These are phyloP conservation scores for Tricholomella constricta DNA, from an alignment of 768 basidiomycete species.

Conservation along the genomic window DNA sequence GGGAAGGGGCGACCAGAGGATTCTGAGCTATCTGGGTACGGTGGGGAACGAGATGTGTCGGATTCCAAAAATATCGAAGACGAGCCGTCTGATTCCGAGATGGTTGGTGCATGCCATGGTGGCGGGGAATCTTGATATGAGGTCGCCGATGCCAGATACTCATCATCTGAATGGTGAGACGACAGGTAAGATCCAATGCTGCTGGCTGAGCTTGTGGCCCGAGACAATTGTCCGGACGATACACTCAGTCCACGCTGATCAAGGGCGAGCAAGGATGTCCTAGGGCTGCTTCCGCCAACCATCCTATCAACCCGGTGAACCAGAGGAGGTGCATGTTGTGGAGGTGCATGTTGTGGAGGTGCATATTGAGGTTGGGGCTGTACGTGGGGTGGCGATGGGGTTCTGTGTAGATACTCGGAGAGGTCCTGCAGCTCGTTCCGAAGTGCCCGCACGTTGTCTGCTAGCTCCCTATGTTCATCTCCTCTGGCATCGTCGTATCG, in stretches of 20 bases:
- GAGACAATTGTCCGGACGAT: conserved; percentile 33
- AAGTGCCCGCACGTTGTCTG: conserved; percentile 68
- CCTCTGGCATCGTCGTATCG: conserved; percentile 58
- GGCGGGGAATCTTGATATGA: conserved; percentile 21
- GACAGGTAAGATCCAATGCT: conserved; percentile 47
- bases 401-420: conserved; percentile 53
- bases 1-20: conserved; percentile 34
- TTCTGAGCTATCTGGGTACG: conserved; percentile 15
- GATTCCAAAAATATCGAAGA: conserved; percentile 11
- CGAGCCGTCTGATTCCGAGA: conserved; percentile 9
- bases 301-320: conserved; percentile 38
- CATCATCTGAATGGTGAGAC: conserved; percentile 76
- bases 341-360: neutral
- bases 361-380: neutral
- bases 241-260: conserved; percentile 25
- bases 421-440: conserved; percentile 69
- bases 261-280: conserved; percentile 33
- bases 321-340: too few species aligned
- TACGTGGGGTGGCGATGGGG: conserved; percentile 33
- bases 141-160: conserved; percentile 8
- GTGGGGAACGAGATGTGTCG: conserved; percentile 12
- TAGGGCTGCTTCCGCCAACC: conserved; percentile 44
- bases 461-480: conserved; percentile 63
- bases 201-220: conserved; percentile 42
- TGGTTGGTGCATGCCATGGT: conserved; percentile 17